phyloP scores from a whole-genome alignment of 306 rosid species.

The Clitoria ternatea region DNA sequence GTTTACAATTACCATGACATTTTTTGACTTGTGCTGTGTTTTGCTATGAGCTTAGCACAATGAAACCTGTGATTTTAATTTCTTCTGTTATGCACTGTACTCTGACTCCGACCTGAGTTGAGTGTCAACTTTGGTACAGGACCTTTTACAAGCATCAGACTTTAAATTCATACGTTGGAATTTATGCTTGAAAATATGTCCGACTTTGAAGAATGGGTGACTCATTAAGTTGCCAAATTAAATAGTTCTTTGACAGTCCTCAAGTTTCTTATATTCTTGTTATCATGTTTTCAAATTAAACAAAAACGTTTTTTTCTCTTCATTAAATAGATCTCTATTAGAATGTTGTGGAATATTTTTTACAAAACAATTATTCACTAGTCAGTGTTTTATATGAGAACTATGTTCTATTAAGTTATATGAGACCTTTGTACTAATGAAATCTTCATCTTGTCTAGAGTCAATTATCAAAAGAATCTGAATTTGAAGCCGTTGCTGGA shows the following conservation, averaged over 20 bases:
- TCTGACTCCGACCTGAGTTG: neutral
- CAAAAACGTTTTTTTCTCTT: neutral
- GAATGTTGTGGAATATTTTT: neutral
- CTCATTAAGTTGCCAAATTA: no score
- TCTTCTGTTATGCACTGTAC: neutral
- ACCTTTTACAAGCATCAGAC: slow-evolving; percentile 5
- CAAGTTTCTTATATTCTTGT: neutral
- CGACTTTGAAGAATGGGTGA: neutral
- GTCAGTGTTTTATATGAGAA: neutral
- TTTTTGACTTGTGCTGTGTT: neutral
- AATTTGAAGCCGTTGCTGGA: neutral
- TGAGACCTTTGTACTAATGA: no score
- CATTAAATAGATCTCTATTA: no score
- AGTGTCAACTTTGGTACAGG: neutral
- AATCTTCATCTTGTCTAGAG: no score
- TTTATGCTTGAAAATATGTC: neutral
- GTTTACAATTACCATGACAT: slow-evolving; percentile 5
- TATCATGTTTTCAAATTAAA: neutral
- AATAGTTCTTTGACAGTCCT: no score
- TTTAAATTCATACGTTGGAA: neutral
- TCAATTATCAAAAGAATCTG: neutral
- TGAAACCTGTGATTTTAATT: neutral
- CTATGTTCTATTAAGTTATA: no score
- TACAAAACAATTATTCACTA: neutral
- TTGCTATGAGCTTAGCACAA: slow-evolving; percentile 6